phyloP scores from a whole-genome alignment of 345 rosid genomes.

The Conringia planisiliqua region DNA sequence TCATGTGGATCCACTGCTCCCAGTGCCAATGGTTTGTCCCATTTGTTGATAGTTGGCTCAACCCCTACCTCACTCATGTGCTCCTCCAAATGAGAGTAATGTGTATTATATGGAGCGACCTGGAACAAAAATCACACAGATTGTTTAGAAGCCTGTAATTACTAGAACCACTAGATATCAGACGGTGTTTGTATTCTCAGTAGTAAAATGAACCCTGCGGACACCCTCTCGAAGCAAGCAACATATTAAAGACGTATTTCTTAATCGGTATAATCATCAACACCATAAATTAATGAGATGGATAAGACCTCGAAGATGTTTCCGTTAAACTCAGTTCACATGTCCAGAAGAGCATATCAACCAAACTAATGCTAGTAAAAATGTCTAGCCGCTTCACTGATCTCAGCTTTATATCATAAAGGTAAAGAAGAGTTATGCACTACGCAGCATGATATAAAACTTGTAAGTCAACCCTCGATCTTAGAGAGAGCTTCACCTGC shows the following conservation, averaged over 20 bases:
- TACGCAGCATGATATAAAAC: neutral
- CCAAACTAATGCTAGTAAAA: conserved; percentile 5
- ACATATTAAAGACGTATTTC: neutral
- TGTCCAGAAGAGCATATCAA: neutral
- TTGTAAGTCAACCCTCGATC: neutral
- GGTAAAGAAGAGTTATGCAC: neutral
- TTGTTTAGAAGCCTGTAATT: neutral
- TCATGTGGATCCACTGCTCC: conserved; percentile 96
- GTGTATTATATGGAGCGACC: conserved; percentile 98
- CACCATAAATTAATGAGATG: neutral
- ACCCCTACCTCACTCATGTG: conserved; percentile 88
- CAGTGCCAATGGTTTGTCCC: conserved; percentile 85
- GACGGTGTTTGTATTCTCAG: neutral
- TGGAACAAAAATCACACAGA: conserved; percentile 31
- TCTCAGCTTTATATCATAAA: neutral
- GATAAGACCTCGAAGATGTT: neutral
- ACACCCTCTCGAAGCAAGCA: conserved; percentile 1
- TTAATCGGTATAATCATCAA: neutral
- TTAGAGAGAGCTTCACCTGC: conserved; percentile 50
- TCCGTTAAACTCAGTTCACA: conserved; percentile 8
- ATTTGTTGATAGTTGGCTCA: conserved; percentile 71
- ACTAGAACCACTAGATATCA: neutral
- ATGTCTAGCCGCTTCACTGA: neutral
- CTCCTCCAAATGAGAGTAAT: conserved; percentile 82
- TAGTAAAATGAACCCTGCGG: neutral